A percentile compares a stretch with the other conserved stretches of the same genome.
Conservation (phyloP, 2,329 filamentous ascomycete genomes). For the Cladorrhinum sp. region DNA sequence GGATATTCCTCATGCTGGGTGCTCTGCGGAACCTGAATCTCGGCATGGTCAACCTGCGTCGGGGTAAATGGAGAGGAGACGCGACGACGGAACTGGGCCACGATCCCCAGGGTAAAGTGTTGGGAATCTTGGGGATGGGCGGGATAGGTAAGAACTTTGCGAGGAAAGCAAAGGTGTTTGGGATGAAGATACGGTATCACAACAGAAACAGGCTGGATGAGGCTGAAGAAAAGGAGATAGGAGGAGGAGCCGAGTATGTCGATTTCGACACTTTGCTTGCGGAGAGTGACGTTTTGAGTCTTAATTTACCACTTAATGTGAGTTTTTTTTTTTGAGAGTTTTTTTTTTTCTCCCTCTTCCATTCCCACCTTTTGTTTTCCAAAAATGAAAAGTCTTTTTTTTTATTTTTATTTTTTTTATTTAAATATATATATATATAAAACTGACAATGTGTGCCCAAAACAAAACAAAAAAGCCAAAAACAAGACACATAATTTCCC, state of each 20-base stretch:
- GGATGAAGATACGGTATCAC: slow-evolving; percentile 72
- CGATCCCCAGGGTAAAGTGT: slow-evolving; percentile 73
- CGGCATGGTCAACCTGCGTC: slow-evolving; percentile 62
- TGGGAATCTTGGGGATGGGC: slow-evolving; percentile 84
- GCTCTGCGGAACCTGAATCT: slow-evolving; percentile 71
- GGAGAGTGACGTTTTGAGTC: slow-evolving; percentile 71
- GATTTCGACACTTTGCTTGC: slow-evolving; percentile 69
- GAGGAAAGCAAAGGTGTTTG: slow-evolving; percentile 70
- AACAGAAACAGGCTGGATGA: slow-evolving; percentile 63
- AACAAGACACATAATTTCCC: slow-evolving; percentile 74
- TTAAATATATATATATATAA: no score
- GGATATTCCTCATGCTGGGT: slow-evolving; percentile 77
- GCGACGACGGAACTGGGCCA: slow-evolving; percentile 61
- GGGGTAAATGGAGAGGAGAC: slow-evolving; percentile 64
- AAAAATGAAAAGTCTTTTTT: no score
- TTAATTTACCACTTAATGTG: slow-evolving; percentile 80
- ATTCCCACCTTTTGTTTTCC: background rate
- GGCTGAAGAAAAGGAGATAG: slow-evolving; percentile 50
- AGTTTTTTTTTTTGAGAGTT: slow-evolving; percentile 34
- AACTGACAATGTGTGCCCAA: no score
- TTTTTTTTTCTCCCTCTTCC: background rate
- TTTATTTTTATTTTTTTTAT: no score
- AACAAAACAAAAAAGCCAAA: slow-evolving; percentile 39
- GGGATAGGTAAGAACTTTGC: slow-evolving; percentile 78
- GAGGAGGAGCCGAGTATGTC: slow-evolving; percentile 64